Evolutionary conservation across 2,329 filamentous ascomycete genomes (phyloP), one percentile per base, ranked within the genome.

Genomic region (Colletotrichum cordylinicola): DNA sequence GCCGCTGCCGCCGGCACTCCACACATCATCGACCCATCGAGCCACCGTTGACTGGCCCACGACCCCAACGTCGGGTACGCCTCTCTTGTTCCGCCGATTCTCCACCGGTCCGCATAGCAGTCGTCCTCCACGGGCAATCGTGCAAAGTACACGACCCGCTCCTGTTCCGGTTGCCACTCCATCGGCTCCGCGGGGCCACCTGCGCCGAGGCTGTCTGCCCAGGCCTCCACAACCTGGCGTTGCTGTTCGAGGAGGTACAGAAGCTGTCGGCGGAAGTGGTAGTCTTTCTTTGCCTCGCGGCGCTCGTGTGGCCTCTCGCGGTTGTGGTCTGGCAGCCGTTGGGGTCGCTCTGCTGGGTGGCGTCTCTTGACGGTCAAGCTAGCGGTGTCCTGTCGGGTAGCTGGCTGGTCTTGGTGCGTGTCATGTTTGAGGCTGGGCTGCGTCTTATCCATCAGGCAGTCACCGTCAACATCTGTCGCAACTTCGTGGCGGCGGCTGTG

Each of bases 101-200:
- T 76, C 74, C 74, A 76, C 70, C 65, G 70, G 12, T 65, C 70
- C 35, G 48, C 58, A 43, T 76, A 76, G 33, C 74, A 74, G 24
- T 56, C 16, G 35, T 75, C 62, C 56, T 80, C 79, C 13, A 69
- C 71, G 35, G 69, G 64, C 18, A 58, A 21, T 24, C 67, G 65
- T 31, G 67, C 66, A 31, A 77, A 70, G 27, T 73, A 77, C 60
- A 79, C 77, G 66, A 77, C 58, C 18, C 77, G 74, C 70, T 74
- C 74, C 16, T 77, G 75, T 61, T 80, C 80, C 4, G 78, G 80
- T 66, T 80, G 79, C 72, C 80, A 81, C 39, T 81, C 79, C 80
- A 81, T 81, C 16, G 78, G 76, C 37, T 81, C 80, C 9, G 78
- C 71, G 10, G 75, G 75, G 7, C 74, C 74, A 8, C 67, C 56